phyloP scores from a whole-genome alignment of 192 early-diverging fungal species.

The Entomortierella lignicola region DNA sequence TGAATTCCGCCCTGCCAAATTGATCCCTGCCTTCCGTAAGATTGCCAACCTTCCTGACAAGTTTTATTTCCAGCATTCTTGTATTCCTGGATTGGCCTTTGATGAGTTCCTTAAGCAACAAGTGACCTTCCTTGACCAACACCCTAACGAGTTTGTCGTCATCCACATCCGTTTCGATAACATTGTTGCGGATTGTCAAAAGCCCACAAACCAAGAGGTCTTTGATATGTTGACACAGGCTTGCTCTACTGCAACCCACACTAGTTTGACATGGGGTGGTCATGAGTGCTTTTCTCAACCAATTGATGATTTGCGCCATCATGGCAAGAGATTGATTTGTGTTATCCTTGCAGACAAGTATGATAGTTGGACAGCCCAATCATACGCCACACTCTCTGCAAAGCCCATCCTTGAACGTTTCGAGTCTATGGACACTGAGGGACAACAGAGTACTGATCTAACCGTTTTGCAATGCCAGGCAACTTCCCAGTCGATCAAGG shows the following conservation, averaged over 20 bases:
- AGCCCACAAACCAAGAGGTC: constrained; percentile 12
- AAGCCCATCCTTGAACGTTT: constrained; percentile 20
- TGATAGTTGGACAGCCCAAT: constrained; percentile 27
- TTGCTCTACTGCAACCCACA: neutral
- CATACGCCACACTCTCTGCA: constrained; percentile 17
- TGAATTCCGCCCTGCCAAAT: constrained; percentile 35
- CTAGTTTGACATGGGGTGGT: constrained; percentile 14
- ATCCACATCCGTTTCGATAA: constrained; percentile 30
- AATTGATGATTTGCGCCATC: constrained; percentile 13
- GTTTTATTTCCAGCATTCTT: constrained; percentile 35
- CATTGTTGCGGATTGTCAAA: constrained; percentile 16
- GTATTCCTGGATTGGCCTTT: constrained; percentile 32
- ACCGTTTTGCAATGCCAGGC: constrained; percentile 36
- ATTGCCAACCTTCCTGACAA: constrained; percentile 20
- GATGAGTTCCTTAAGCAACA: constrained; percentile 27
- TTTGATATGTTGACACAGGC: constrained; percentile 17
- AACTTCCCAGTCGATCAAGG: constrained; percentile 37
- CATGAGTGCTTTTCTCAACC: constrained; percentile 23
- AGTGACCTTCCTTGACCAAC: constrained; percentile 11
- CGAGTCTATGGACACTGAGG: constrained; percentile 33
- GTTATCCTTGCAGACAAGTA: constrained; percentile 27
- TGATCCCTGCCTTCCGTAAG: constrained; percentile 25
- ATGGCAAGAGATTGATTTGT: constrained; percentile 18
- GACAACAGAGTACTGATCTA: constrained; percentile 19
- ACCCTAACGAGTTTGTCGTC: constrained; percentile 33